Evolutionary conservation across 495 filamentous ascomycete species (phyloP).

Genomic region (Margaritispora aquatica): DNA sequence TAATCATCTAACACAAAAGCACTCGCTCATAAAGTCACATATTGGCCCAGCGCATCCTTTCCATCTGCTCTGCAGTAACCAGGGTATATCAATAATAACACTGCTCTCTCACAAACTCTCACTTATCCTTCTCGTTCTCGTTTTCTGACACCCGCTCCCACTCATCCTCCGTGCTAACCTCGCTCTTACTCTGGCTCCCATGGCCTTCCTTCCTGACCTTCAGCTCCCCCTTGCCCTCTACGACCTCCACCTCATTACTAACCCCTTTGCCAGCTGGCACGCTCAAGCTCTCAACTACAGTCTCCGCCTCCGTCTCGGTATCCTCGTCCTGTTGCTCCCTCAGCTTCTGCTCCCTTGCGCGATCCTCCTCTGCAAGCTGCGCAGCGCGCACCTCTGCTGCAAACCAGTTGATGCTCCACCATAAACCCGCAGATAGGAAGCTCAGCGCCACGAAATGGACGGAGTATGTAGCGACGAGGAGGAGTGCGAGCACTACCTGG

Average conservation of each 20-base stretch:
- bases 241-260: slow-evolving; percentile 20
- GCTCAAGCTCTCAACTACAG: slow-evolving; percentile 16
- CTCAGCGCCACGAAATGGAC: slow-evolving; percentile 84
- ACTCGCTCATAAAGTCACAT: neutral
- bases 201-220: slow-evolving; percentile 9
- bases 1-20: neutral
- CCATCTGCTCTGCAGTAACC: neutral
- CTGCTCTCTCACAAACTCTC: neutral
- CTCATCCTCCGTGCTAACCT: slow-evolving; percentile 51
- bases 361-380: slow-evolving; percentile 56
- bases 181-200: slow-evolving; percentile 24
- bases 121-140: slow-evolving; percentile 45
- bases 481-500: slow-evolving; percentile 66
- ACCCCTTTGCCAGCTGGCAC: neutral
- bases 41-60: neutral
- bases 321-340: slow-evolving; percentile 18
- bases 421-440: slow-evolving; percentile 69
- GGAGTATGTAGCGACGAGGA: slow-evolving; percentile 78
- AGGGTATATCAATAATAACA: slow-evolving; percentile 12
- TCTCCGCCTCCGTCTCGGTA: slow-evolving; percentile 47
- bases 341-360: slow-evolving; percentile 35
- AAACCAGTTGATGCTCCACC: slow-evolving; percentile 97
- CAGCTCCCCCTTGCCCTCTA: slow-evolving; percentile 12
- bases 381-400: slow-evolving; percentile 66
- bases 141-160: slow-evolving; percentile 55